Evolutionary conservation across 2,329 filamentous ascomycete species (phyloP), one percentile per base, ranked within the genome.

Genomic region (Monosporascus ibericus): DNA sequence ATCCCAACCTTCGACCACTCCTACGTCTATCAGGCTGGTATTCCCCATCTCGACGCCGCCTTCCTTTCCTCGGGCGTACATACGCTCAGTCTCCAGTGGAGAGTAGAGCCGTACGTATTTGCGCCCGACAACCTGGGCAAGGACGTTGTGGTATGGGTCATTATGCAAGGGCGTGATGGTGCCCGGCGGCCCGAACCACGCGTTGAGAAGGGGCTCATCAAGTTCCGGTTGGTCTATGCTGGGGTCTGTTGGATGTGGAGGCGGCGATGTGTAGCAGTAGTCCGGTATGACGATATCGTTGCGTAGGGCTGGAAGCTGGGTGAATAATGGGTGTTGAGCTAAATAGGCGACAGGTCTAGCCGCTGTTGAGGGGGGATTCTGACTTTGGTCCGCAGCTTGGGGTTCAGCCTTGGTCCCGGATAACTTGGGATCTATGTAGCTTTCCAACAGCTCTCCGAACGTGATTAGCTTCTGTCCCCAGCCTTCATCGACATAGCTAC

Each of bases 81-180:
- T 70, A 3, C 68, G 72, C 2, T 66, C 59, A 5, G 80, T 83
- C 44, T 85, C 77, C 17, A 69, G 67, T 0, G 92, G 92, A 1
- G 86, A 77, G 67, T 96, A 97, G 2, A 97, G 75, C 1, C 94
- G 80, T n/a, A 97, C 74, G 68, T 97, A 97, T 70, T 99, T 99
- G 52, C 81, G 77, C 0, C 94, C 94, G 0, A 95, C 88, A 0
- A 95, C 88, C 68, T 97, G 94, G 24, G 86, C 86, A 5, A 97
- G 80, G 47, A 97, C 82, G 65, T 97, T 97, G 66, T 96, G 90
- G 68, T 96, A 95, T 1, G 88, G 90, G 64, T 97, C 94, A 2
- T 90, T 95, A 68, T 99, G 94, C 1, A 97, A 75, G 1, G 94
- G 94, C 1, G 91, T 96, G 57, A 96, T 92, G 0, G 94, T 97